Evolutionary conservation across 495 filamentous ascomycete species (phyloP), one percentile per base, ranked within the genome.

Genomic region (Tuber melanosporum): DNA sequence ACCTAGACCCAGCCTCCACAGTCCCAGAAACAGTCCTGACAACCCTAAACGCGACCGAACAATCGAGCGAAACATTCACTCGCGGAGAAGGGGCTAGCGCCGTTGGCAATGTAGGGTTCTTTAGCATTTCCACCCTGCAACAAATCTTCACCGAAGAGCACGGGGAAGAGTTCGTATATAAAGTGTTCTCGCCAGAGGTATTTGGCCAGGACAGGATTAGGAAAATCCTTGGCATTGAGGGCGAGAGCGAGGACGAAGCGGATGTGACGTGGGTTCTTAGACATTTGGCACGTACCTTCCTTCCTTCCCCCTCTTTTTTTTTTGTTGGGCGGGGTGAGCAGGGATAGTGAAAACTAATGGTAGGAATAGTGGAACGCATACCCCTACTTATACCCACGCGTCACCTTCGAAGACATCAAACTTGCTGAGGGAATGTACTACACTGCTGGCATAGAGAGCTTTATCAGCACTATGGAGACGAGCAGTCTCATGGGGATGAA

Each of bases 381-480:
- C 79, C 95, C 95, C 0, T 91, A 93, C 78, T 86, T 93, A 44
- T 89, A 89, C 57, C 96, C 95, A 0, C 87, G 95, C 0, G 89
- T 93, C 9, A 97, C 92, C 0, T 99, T 98, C 78, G 94, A 97
- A 77, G 92, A 96, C 62, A 88, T 90, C 0, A 86, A 90, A 75
- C 83, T 98, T 2, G 91, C 88, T 15, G 79, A 87, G 2, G 87
- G 88, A 0, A 82, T 98, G 19, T 98, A 92, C 88, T 98, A 99
- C 83, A 98, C 95, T 0, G 90, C 92, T 66, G 95, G 92, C 0
- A 97, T 98, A 73, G 95, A 99, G 85, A 91, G 90, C 79, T 98
- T 99, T 81, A 97, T 98, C 76, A 93, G 90, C 20, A 97, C 95
- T 0, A 99, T 99, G 95, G 95, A 99, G 87, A 99, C 96, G 5